A percentile compares a stretch with the other conserved stretches of the same genome.
Evolutionary conservation across 1,284 basidiomycete species (phyloP).

Genomic region (Grifola frondosa): DNA sequence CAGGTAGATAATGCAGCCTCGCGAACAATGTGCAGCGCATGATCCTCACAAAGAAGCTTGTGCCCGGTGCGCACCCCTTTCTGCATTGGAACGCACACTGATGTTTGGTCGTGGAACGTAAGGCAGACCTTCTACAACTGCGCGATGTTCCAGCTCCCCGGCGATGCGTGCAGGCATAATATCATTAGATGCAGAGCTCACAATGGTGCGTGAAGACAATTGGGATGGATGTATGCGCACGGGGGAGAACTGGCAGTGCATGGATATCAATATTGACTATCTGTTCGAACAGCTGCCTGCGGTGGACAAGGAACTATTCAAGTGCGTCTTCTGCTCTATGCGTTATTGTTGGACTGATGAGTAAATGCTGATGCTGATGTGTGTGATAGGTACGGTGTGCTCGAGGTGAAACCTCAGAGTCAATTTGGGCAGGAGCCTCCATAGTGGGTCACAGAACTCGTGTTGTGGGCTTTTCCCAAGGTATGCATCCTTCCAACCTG

Average conservation of each 20-base stretch:
- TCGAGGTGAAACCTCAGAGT: slow-evolving; percentile 97
- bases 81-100: slow-evolving; percentile 2
- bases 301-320: slow-evolving; percentile 92
- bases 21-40: slow-evolving; percentile 97
- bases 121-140: slow-evolving; percentile 98
- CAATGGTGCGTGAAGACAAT: slow-evolving; percentile 92
- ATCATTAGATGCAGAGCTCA: slow-evolving; percentile 94
- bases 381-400: slow-evolving; percentile 67
- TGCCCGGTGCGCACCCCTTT: slow-evolving; percentile 58
- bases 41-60: slow-evolving; percentile 78
- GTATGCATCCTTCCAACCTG: too few relatives aligned
- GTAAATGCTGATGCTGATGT: not conserved
- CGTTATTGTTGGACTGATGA: not conserved
- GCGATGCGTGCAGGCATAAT: slow-evolving; percentile 98
- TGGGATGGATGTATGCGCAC: slow-evolving; percentile 85
- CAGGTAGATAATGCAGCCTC: slow-evolving; percentile 95
- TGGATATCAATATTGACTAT: slow-evolving; percentile 88
- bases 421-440: slow-evolving; percentile 95
- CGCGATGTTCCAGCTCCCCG: slow-evolving; percentile 97
- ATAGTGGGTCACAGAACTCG: slow-evolving; percentile 92
- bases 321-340: slow-evolving; percentile 45
- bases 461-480: slow-evolving; percentile 88
- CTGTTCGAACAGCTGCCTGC: slow-evolving; percentile 79
- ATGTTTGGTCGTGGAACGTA: slow-evolving; percentile 46
- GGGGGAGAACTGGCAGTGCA: slow-evolving; percentile 90